Conservation (phyloP, 257 asterid species). For the Vinca minor region DNA sequence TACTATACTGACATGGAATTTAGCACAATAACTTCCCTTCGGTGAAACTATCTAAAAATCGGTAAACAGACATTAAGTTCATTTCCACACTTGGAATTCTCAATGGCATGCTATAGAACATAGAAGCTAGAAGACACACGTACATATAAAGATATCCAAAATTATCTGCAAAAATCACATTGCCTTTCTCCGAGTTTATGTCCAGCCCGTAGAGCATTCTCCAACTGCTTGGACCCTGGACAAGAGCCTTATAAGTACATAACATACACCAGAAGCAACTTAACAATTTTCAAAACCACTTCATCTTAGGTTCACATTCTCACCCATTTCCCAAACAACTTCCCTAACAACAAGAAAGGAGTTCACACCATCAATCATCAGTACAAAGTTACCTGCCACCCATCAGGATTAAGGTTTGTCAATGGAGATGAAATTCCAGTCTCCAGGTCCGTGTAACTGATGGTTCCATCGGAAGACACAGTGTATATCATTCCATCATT, state of each 20-base stretch:
- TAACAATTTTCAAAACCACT: background rate
- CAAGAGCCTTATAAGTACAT: conserved; percentile 5
- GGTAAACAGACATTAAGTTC: background rate
- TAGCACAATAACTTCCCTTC: background rate
- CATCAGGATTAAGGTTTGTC: conserved; percentile 85
- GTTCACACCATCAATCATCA: background rate
- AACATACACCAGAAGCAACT: background rate
- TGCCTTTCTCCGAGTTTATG: conserved; percentile 59
- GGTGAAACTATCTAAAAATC: background rate
- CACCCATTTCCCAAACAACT: background rate
- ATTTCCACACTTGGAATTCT: background rate
- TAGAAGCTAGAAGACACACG: conserved; percentile 23
- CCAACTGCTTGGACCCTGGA: conserved; percentile 81
- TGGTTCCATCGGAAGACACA: conserved; percentile 92
- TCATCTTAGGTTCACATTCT: background rate
- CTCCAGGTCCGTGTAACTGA: conserved; percentile 83
- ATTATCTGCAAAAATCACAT: conserved; percentile 77
- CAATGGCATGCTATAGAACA: background rate
- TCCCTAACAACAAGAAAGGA: background rate
- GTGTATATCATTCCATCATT: conserved; percentile 80
- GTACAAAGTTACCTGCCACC: conserved; percentile 68
- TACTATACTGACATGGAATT: background rate
- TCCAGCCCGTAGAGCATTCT: conserved; percentile 95
- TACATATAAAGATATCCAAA: conserved; percentile 74
- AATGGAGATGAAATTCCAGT: conserved; percentile 68